phyloP scores from a whole-genome alignment of 2,329 filamentous ascomycete species.

The Sporothrix humicola region DNA sequence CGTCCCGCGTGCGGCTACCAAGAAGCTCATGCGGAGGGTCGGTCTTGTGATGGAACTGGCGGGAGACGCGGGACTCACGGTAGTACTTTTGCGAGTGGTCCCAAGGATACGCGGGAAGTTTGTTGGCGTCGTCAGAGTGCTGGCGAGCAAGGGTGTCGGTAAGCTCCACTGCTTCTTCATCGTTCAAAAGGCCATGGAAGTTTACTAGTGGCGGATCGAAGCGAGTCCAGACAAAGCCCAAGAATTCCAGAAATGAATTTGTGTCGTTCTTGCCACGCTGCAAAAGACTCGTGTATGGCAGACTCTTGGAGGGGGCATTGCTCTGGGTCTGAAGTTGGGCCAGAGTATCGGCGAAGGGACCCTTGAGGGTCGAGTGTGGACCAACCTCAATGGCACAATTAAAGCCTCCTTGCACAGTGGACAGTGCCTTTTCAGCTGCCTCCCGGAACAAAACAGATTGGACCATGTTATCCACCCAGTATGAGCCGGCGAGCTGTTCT shows the following conservation, averaged over 20 bases:
- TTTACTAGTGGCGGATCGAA: conserved; percentile 40
- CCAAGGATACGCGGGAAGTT: conserved; percentile 38
- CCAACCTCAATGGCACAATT: conserved; percentile 46
- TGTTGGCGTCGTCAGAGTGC: conserved; percentile 30
- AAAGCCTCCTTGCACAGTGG: conserved; percentile 39
- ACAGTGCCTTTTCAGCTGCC: conserved; percentile 29
- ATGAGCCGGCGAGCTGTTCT: conserved; percentile 37
- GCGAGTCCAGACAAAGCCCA: conserved; percentile 46
- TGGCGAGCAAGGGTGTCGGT: conserved; percentile 15
- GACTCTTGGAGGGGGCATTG: conserved; percentile 39
- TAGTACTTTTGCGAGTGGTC: conserved; percentile 37
- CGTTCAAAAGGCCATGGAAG: conserved; percentile 37
- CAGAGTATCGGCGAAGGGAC: conserved; percentile 34
- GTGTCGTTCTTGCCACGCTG: conserved; percentile 43
- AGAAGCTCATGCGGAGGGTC: conserved; percentile 36
- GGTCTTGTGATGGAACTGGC: conserved; percentile 29
- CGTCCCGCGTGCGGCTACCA: conserved; percentile 34
- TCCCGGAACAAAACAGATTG: conserved; percentile 42
- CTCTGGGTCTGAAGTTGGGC: conserved; percentile 37
- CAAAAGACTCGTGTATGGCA: conserved; percentile 46
- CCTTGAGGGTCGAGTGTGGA: conserved; percentile 41
- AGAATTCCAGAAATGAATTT: conserved; percentile 44
- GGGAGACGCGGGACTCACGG: conserved; percentile 34
- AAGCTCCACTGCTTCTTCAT: conserved; percentile 38
- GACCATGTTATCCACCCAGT: conserved; percentile 45